phyloP scores from a whole-genome alignment of 1,139 yeast species.

The Kodamaea arcana region DNA sequence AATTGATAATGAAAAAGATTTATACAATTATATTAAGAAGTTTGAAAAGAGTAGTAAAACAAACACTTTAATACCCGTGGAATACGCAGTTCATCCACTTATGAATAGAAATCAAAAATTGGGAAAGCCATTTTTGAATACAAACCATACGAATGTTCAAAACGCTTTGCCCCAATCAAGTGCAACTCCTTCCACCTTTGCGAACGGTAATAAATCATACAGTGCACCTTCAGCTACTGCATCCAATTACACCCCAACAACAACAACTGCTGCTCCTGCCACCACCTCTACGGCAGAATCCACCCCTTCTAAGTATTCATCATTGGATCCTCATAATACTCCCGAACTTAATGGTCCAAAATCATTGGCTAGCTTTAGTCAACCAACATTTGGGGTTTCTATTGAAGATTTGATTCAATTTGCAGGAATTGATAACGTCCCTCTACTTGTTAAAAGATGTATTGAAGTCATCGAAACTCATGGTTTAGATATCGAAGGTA shows the following conservation, averaged over 20 bases:
- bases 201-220: background rate
- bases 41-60: conserved; percentile 37
- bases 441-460: conserved; percentile 86
- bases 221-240: background rate
- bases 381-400: conserved; percentile 77
- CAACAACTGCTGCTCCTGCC: background rate
- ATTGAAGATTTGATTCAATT: conserved; percentile 69
- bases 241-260: conserved; percentile 3
- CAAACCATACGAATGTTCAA: conserved; percentile 7
- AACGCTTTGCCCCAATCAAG: conserved; percentile 2
- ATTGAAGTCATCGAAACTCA: conserved; percentile 78
- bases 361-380: conserved; percentile 30
- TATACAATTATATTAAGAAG: conserved; percentile 63
- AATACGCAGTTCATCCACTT: conserved; percentile 73
- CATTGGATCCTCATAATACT: conserved; percentile 37
- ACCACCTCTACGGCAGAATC: conserved; percentile 5
- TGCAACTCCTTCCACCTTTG: conserved; percentile 1
- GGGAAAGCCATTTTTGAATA: conserved; percentile 40
- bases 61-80: conserved; percentile 53
- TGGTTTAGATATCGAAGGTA: conserved; percentile 84
- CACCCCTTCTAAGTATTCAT: conserved; percentile 16
- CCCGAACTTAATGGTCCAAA: conserved; percentile 41
- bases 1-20: conserved; percentile 78
- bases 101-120: conserved; percentile 34
- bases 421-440: conserved; percentile 85